phyloP scores from a whole-genome alignment of 2,329 filamentous ascomycete species.

The Exophiala phaeomuriformis region DNA sequence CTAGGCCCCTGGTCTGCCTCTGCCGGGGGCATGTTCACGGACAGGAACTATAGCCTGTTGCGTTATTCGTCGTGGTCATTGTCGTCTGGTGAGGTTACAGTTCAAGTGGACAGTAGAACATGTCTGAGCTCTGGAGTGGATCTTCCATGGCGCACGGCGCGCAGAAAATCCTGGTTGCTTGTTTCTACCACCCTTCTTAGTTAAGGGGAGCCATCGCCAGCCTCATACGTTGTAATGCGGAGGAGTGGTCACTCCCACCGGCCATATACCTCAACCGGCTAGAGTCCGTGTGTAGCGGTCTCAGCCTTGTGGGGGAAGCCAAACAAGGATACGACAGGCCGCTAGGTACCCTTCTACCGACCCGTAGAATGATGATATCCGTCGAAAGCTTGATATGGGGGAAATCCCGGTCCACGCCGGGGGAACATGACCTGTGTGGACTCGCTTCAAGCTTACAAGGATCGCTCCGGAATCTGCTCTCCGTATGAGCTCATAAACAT shows the following conservation, averaged over 20 bases:
- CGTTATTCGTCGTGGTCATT: not conserved
- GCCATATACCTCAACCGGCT: not conserved
- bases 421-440: too few species aligned
- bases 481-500: too few species aligned
- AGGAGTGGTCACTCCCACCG: conserved; percentile 1
- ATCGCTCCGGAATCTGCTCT: too few species aligned
- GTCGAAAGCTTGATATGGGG: too few species aligned
- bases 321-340: not conserved
- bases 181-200: not conserved
- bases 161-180: not conserved
- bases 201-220: too few species aligned
- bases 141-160: not conserved
- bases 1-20: not conserved
- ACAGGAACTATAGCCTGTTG: not conserved
- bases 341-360: too few species aligned
- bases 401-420: too few species aligned
- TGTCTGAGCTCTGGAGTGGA: not conserved
- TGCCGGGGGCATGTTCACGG: not conserved
- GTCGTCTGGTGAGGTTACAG: conserved; percentile 1
- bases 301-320: not conserved
- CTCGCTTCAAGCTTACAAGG: too few species aligned
- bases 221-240: not conserved
- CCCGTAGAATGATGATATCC: too few species aligned
- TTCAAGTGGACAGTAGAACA: not conserved
- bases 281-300: not conserved